These are phyloP conservation scores for Telfairia occidentalis DNA, from an alignment of 331 rosid species.

Conservation along the genomic window DNA sequence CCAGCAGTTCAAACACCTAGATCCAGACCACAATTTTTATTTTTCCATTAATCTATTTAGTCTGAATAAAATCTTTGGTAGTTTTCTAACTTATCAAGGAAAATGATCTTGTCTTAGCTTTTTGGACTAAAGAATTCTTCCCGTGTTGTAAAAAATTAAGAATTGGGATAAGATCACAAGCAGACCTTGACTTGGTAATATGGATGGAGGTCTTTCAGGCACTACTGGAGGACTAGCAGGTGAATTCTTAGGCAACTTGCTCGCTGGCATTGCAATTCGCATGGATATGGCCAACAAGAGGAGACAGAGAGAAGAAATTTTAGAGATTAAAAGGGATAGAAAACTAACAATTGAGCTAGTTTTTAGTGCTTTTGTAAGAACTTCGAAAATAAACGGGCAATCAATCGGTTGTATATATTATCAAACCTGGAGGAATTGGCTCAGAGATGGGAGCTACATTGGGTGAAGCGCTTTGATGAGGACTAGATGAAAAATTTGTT, in stretches of 20 bases:
- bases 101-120: neutral
- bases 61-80: neutral
- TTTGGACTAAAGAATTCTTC: neutral
- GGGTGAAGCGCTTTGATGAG: slow-evolving; percentile 18
- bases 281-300: neutral
- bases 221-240: slow-evolving; percentile 26
- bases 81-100: neutral
- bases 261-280: neutral
- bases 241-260: slow-evolving; percentile 29
- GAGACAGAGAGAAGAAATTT: neutral
- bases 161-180: neutral
- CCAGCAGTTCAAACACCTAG: neutral
- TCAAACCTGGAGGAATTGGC: slow-evolving; percentile 45
- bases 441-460: slow-evolving; percentile 30
- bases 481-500: slow-evolving; percentile 29
- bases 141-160: neutral
- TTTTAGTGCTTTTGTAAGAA: neutral
- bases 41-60: neutral
- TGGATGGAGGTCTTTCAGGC: slow-evolving; percentile 39
- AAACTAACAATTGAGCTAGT: neutral
- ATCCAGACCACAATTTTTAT: neutral
- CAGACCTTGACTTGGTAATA: slow-evolving; percentile 31
- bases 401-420: neutral
- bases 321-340: neutral
- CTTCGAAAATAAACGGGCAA: neutral